These are phyloP conservation scores for Coniochaeta prunicola DNA, from an alignment of 2,329 filamentous ascomycete species.

Conservation along the genomic window DNA sequence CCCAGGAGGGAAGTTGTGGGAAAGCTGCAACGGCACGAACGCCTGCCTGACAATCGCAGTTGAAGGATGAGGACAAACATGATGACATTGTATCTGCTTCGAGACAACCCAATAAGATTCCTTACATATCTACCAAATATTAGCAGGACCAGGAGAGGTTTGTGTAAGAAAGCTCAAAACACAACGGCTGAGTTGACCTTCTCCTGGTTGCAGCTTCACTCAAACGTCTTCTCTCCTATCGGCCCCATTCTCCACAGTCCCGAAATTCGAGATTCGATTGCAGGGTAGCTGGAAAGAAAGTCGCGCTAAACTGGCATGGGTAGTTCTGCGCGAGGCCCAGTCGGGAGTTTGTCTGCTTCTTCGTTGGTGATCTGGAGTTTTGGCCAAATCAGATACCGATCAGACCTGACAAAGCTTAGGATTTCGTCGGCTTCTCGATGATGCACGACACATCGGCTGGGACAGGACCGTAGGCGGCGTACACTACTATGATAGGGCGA, in stretches of 20 bases:
- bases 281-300: neutral
- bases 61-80: neutral
- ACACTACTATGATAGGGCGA: too few species aligned
- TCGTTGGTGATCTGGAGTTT: neutral
- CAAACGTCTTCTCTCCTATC: neutral
- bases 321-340: neutral
- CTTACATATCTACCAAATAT: too few species aligned
- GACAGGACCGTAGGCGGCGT: too few species aligned
- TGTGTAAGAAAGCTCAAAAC: too few species aligned
- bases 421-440: too few species aligned
- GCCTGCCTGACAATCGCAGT: neutral
- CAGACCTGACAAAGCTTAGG: too few species aligned
- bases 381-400: neutral
- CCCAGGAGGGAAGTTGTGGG: neutral
- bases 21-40: neutral
- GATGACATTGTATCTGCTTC: neutral
- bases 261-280: slow-evolving; percentile 3
- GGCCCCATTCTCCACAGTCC: neutral
- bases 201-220: too few species aligned
- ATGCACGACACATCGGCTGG: too few species aligned
- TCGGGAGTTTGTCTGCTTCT: neutral
- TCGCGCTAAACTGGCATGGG: neutral
- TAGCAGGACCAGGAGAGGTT: too few species aligned
- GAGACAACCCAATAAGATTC: too few species aligned
- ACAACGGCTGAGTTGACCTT: too few species aligned